Evolutionary conservation across 139 green algal genomes (phyloP), one percentile per base, ranked within the genome.

Genomic region (Trebouxia sp.): DNA sequence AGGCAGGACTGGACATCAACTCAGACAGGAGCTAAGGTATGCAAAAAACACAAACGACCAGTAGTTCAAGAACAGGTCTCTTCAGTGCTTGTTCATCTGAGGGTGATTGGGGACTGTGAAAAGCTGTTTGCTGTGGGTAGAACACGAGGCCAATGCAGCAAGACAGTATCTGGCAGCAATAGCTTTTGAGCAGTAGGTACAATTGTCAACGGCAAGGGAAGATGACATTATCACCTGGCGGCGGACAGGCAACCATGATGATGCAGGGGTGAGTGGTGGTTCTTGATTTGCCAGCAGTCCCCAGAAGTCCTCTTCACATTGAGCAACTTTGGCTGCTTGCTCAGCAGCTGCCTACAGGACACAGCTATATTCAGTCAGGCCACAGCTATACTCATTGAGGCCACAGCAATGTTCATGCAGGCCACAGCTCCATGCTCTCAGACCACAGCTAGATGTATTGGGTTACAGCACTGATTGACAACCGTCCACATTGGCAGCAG

Each of bases 201-300:
- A 28, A 20, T 47, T 48, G 12, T 8, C 26, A 35, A 70, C 12
- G 7, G 14, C 50, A 20, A 28, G 26, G 24, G 50, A 70, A 28
- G 3, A 53, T 42, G 39, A 10, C 3, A 35, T 1, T n/a, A 41
- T 58, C 24, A 79, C 81, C 81, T 53, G 39, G n/a, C 78, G 81
- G 42, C 81, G 83, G 35, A 83, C 43, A 45, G 79, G 41, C 6
- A 47, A 41, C 62, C 85, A 89, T 26, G 37, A 65, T 42, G 79
- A 62, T 22, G 15, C 58, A 20, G 70, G 58, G 12, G 74, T 79
- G 37, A 86, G 35, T 5, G 62, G 50, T 28, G 76, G 77, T 11
- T 81, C 26, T 20, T 58, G 62, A 39, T 80, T 38, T 28, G 58
- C 37, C 83, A 90, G 82, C 80, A 90, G 86, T 41, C 56, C 38